These are phyloP conservation scores for Trichosporon faecale DNA, from an alignment of 1,284 basidiomycete genomes.

Conservation along the genomic window DNA sequence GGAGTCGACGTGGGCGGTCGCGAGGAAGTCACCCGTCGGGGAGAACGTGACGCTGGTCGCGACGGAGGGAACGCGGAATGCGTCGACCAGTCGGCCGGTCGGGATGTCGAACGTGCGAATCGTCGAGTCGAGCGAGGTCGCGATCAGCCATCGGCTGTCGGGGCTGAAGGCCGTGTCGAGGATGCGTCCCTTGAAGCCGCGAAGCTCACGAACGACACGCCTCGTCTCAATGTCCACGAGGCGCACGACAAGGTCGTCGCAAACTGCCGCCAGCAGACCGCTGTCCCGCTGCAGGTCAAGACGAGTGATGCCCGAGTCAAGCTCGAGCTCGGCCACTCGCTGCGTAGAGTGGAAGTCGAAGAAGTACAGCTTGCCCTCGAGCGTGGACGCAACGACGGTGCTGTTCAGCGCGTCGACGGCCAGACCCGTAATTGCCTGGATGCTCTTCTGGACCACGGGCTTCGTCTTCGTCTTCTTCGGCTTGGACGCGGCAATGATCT, in stretches of 20 bases:
- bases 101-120: conserved; percentile 97
- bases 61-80: conserved; percentile 82
- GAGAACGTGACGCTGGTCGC: conserved; percentile 90
- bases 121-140: conserved; percentile 81
- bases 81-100: conserved; percentile 85
- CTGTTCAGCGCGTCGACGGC: conserved; percentile 83
- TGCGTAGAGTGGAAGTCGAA: conserved; percentile 90
- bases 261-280: conserved; percentile 76
- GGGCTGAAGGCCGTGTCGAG: conserved; percentile 86
- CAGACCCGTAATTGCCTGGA: conserved; percentile 71
- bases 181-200: conserved; percentile 73
- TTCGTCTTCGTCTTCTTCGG: conserved; percentile 39
- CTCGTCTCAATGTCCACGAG: conserved; percentile 89
- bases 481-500: conserved; percentile 38
- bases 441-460: conserved; percentile 55
- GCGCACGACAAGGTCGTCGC: conserved; percentile 80
- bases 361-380: conserved; percentile 87
- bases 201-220: conserved; percentile 79
- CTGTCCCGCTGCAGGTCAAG: conserved; percentile 79
- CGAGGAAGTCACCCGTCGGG: conserved; percentile 92
- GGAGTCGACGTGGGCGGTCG: conserved; percentile 89
- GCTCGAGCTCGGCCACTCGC: conserved; percentile 63
- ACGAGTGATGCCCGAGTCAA: conserved; percentile 68
- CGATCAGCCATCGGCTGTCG: conserved; percentile 88
- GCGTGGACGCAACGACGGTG: conserved; percentile 73